Percentiles rank a stretch among this genome's conserved stretches.
phyloP scores from a whole-genome alignment of 2,329 filamentous ascomycete species.

The Drechslerella coelobrocha region DNA sequence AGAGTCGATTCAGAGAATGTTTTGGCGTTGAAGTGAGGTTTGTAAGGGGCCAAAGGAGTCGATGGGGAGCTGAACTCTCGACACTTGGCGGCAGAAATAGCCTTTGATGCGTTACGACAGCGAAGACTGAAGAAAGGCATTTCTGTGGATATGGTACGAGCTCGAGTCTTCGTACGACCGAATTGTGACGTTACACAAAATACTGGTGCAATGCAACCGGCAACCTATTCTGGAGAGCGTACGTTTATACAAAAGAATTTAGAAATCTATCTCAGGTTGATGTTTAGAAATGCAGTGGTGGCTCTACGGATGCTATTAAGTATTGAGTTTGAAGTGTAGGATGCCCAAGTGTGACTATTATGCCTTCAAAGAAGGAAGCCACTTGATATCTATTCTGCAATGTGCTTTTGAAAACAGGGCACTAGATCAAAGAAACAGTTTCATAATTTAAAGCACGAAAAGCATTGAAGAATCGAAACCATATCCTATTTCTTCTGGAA shows the following conservation, averaged over 20 bases:
- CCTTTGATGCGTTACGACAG: background rate
- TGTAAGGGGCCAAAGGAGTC: background rate
- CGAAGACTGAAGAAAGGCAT: background rate
- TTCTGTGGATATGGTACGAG: background rate
- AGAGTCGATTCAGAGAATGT: constrained; percentile 11
- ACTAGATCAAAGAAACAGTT: background rate
- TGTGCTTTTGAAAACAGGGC: background rate
- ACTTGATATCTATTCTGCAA: background rate
- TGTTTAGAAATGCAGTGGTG: too few species aligned
- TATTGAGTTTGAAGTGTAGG: too few species aligned
- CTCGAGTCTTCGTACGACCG: too few species aligned
- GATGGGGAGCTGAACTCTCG: background rate
- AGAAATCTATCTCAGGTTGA: too few species aligned
- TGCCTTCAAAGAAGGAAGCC: background rate
- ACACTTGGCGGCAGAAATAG: background rate
- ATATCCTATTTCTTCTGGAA: background rate
- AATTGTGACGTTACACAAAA: too few species aligned
- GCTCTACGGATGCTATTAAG: too few species aligned
- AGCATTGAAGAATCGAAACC: background rate
- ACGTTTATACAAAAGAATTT: too few species aligned
- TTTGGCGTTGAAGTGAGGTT: background rate
- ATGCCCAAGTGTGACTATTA: background rate
- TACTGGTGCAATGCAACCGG: too few species aligned
- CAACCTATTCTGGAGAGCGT: too few species aligned
- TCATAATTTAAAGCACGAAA: background rate